Conservation (phyloP, 2,329 filamentous ascomycete species). For the Aureobasidium leucospermi region DNA sequence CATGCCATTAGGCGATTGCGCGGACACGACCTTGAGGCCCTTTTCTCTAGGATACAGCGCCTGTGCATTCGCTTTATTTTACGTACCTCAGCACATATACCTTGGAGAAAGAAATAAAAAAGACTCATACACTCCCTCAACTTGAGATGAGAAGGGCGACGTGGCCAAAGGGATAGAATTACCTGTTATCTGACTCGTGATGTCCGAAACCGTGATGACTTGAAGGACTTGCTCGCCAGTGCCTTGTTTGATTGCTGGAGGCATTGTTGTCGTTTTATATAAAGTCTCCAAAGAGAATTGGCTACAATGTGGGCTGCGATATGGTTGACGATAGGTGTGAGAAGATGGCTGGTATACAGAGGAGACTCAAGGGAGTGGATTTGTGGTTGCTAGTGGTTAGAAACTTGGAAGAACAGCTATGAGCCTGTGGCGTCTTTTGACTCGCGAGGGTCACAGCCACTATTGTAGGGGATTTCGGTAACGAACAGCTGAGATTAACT, state of each 20-base stretch:
- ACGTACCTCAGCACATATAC: neutral
- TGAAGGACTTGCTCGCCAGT: neutral
- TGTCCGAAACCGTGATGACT: constrained; percentile 12
- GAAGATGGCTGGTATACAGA: too few relatives aligned
- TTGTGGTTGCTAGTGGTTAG: too few relatives aligned
- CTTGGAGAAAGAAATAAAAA: too few relatives aligned
- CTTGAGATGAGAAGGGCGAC: neutral
- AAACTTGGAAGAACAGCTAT: too few relatives aligned
- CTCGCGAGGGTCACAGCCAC: too few relatives aligned
- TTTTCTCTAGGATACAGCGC: constrained; percentile 19
- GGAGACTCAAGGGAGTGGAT: too few relatives aligned
- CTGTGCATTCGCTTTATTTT: constrained; percentile 19
- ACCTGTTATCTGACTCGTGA: constrained; percentile 16
- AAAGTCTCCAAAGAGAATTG: neutral
- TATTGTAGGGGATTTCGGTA: too few relatives aligned
- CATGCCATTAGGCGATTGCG: constrained; percentile 15
- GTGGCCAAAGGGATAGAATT: constrained; percentile 1
- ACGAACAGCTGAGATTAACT: too few relatives aligned
- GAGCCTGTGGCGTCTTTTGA: too few relatives aligned
- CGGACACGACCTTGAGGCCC: constrained; percentile 19
- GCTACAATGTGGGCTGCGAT: too few relatives aligned
- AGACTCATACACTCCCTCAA: too few relatives aligned
- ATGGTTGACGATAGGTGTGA: too few relatives aligned
- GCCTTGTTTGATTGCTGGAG: neutral
- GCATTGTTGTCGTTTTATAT: neutral